Percentiles rank a stretch among this genome's conserved stretches.
These are phyloP conservation scores for Pseudophaeomoniella oleicola DNA, from an alignment of 2,329 filamentous ascomycete genomes.

Conservation along the genomic window DNA sequence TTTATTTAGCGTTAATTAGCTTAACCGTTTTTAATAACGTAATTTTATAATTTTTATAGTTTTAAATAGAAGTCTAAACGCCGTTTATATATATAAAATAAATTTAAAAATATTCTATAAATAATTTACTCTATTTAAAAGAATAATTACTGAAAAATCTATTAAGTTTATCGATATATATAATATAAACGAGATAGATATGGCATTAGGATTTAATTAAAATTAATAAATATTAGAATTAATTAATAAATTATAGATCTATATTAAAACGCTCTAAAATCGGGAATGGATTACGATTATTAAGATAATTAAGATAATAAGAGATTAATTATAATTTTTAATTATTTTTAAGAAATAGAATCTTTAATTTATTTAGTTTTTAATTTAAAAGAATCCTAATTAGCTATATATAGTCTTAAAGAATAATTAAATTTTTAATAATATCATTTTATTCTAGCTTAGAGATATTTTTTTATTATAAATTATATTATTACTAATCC, in stretches of 20 bases:
- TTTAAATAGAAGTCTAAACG: not conserved
- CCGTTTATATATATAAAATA: not conserved
- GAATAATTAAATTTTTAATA: constrained; percentile 12
- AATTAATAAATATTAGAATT: constrained; percentile 5
- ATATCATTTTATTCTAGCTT: constrained; percentile 8
- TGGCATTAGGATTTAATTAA: constrained; percentile 4
- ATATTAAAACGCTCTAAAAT: constrained; percentile 5
- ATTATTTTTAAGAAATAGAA: constrained; percentile 12
- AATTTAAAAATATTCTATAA: not conserved
- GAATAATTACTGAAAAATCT: constrained; percentile 1
- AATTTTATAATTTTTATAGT: not conserved
- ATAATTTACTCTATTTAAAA: not conserved
- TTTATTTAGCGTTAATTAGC: not conserved
- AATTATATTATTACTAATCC: constrained; percentile 1
- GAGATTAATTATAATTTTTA: constrained; percentile 4
- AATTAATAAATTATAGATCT: constrained; percentile 1
- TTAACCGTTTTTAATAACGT: not conserved
- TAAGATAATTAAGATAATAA: constrained; percentile 8
- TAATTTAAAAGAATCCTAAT: constrained; percentile 3
- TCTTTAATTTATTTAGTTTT: constrained; percentile 11
- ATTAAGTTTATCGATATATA: constrained; percentile 9
- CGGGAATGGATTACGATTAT: constrained; percentile 9
- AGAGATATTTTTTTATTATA: constrained; percentile 8
- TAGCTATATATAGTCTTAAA: constrained; percentile 9
- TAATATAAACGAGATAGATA: constrained; percentile 9